Conservation (phyloP, 2,329 filamentous ascomycete species). For the Phoma sp. region DNA sequence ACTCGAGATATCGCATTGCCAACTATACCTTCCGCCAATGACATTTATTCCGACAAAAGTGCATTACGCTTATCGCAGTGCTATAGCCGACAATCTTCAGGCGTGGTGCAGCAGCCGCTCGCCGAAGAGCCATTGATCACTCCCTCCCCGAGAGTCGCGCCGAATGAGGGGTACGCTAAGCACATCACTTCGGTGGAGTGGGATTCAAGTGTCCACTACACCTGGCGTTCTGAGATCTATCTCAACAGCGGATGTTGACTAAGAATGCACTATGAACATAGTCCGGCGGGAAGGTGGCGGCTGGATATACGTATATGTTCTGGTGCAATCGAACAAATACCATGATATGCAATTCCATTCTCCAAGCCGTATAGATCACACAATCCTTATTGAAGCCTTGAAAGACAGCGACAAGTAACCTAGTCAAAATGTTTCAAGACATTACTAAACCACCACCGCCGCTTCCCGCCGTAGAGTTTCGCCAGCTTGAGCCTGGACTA, state of each 20-base stretch:
- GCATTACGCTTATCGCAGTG: slow-evolving; percentile 1
- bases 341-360: too few relatives aligned
- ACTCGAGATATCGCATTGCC: neutral
- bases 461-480: slow-evolving; percentile 7
- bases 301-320: neutral
- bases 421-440: slow-evolving; percentile 3
- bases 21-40: neutral
- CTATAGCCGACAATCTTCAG: neutral
- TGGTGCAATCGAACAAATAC: neutral
- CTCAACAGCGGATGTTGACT: neutral
- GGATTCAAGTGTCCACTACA: neutral
- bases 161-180: neutral
- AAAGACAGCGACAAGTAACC: neutral
- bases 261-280: neutral
- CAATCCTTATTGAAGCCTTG: neutral
- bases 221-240: neutral
- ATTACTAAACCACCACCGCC: slow-evolving; percentile 17
- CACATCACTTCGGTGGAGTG: neutral
- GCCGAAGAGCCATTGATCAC: too few relatives aligned
- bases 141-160: too few relatives aligned
- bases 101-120: neutral
- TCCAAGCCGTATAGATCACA: too few relatives aligned
- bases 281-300: neutral
- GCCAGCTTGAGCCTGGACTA: slow-evolving; percentile 8
- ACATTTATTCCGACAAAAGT: neutral